Evolutionary conservation across 495 filamentous ascomycete genomes (phyloP), one percentile per base, ranked within the genome.

Genomic region (Penicillium atrosanguineum): DNA sequence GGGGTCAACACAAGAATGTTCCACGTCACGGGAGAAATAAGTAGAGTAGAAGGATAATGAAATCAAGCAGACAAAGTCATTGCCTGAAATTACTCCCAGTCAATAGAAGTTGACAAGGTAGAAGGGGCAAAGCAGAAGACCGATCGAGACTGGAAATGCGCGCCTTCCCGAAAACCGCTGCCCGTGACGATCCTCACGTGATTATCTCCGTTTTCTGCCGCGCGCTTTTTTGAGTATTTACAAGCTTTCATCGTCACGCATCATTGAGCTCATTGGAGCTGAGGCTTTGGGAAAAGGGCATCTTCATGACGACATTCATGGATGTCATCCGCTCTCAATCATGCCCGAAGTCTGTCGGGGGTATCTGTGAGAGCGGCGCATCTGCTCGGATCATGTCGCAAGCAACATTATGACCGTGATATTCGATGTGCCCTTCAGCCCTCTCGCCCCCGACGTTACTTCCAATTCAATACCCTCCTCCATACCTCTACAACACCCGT

Each of bases 261-360:
- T 42, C 9, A 20, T 18, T 14, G 18, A 18, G 49, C 53, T 52
- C 42, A 52, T 50, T 55, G 48, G 61, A 39, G 46, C 48, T 43
- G 23, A 48, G 25, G 44, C 55, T 45, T 54, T 45, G 44, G 47
- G 48, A 44, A 44, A 52, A 49, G 40, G 46, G 44, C 45, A 34
- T 58, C 52, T 61, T 43, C 53, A 64, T 67, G 60, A 67, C 57
- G 53, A 64, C 62, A 57, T 76, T 75, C 69, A 78, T 78, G 75
- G 73, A 78, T 78, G 75, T 78, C 73, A 78, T 74, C 69, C 53
- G 72, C 64, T 61, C 62, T 65, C 57, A 74, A 68, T 66, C 67
- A 75, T 74, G 72, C 60, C 55, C 68, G 67, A 56, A 64, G 65
- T 65, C 67, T 68, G 67, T 69, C 65, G 67, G 64, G 70, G 66